These are phyloP conservation scores for Blastocystis sp. DNA, from an alignment of 352 stramenopile genomes.

Conservation along the genomic window DNA sequence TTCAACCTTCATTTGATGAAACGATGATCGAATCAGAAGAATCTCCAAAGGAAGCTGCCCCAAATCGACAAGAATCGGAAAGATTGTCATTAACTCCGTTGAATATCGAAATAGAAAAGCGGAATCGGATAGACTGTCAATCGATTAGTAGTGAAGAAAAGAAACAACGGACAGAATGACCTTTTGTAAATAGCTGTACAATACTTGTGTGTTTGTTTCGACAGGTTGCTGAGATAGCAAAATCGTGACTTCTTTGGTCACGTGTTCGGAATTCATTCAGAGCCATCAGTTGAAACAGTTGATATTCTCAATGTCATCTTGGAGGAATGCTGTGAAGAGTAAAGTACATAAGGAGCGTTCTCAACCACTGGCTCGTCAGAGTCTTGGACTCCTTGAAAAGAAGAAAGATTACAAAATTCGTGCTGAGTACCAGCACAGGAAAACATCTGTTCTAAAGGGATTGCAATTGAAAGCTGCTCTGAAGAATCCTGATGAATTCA, in stretches of 20 bases:
- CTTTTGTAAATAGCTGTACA: background rate
- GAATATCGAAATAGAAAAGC: too few species aligned
- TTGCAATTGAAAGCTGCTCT: constrained; percentile 87
- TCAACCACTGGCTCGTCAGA: constrained; percentile 84
- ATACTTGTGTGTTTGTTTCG: background rate
- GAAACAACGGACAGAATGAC: background rate
- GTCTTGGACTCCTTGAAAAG: constrained; percentile 95
- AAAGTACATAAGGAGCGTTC: constrained; percentile 95
- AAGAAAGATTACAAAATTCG: constrained; percentile 95
- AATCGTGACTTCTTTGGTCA: too few species aligned
- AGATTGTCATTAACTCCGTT: too few species aligned
- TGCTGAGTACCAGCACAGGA: constrained; percentile 90
- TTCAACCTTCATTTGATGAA: background rate
- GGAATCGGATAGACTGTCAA: too few species aligned
- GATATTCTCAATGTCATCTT: constrained; percentile 74
- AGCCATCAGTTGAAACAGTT: too few species aligned
- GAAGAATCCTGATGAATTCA: constrained; percentile 98
- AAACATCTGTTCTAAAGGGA: constrained; percentile 81
- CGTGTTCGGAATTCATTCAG: too few species aligned
- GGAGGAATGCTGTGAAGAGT: constrained; percentile 96
- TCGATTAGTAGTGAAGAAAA: too few species aligned
- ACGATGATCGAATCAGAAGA: background rate
- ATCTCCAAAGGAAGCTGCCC: background rate
- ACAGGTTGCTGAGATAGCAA: background rate
- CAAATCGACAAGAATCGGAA: background rate